Percentiles rank a stretch among this genome's conserved stretches.
Conservation (phyloP, 78 protist species). For the Dictyostelium purpureum region DNA sequence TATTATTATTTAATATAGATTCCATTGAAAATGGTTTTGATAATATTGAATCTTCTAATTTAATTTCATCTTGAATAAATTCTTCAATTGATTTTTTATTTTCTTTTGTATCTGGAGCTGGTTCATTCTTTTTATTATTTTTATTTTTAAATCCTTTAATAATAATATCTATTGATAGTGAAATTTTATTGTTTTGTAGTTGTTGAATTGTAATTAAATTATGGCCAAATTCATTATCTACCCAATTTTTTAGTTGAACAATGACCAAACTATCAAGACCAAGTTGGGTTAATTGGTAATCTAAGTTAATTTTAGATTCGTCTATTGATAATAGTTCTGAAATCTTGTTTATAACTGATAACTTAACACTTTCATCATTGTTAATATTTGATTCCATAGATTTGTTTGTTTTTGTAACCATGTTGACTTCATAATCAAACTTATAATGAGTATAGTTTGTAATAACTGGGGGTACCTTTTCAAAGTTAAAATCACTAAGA, state of each 20-base stretch:
- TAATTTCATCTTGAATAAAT: not conserved
- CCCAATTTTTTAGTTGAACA: conserved; percentile 3
- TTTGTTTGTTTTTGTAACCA: not conserved
- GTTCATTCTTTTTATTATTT: not conserved
- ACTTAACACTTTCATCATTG: too few relatives aligned
- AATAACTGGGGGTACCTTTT: too few relatives aligned
- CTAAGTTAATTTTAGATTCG: not conserved
- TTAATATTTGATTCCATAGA: too few relatives aligned
- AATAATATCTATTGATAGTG: not conserved
- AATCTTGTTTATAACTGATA: not conserved
- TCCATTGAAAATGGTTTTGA: not conserved
- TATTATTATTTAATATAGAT: not conserved
- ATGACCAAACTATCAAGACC: conserved; percentile 7
- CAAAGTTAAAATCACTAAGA: not conserved
- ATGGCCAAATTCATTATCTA: not conserved
- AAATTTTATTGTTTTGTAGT: not conserved
- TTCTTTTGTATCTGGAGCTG: not conserved
- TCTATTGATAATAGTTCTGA: conserved; percentile 35
- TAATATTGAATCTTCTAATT: not conserved
- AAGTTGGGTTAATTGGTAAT: not conserved
- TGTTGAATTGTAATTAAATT: not conserved
- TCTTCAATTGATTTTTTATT: not conserved
- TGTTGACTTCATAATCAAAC: not conserved
- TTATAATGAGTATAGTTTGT: too few relatives aligned
- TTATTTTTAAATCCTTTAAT: not conserved